phyloP scores from a whole-genome alignment of 306 rosid species.

The cucumber (Cucumis sativus) region Cucumber_9930_V3 NC_026657.2:587501-588000 shows the following conservation, averaged over 20 bases:
- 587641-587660: not conserved
- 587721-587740: not conserved
- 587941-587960: no score
- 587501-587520: not conserved
- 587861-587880: no score
- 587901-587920: no score
- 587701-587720: not conserved
- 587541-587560: not conserved
- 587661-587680: not conserved
- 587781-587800: no score
- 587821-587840: no score
- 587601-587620: slow-evolving; percentile 29
- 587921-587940: no score
- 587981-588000: no score
- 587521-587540: not conserved
- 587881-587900: no score
- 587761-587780: not conserved
- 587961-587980: no score
- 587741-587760: not conserved
- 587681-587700: not conserved
- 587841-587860: no score
- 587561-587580: not conserved
- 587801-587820: no score
- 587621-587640: slow-evolving; percentile 36
- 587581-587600: slow-evolving; percentile 15